Base-by-base conservation (phyloP, 75 land plant genomes). In the Chamaecyparis obtusa region DNA sequence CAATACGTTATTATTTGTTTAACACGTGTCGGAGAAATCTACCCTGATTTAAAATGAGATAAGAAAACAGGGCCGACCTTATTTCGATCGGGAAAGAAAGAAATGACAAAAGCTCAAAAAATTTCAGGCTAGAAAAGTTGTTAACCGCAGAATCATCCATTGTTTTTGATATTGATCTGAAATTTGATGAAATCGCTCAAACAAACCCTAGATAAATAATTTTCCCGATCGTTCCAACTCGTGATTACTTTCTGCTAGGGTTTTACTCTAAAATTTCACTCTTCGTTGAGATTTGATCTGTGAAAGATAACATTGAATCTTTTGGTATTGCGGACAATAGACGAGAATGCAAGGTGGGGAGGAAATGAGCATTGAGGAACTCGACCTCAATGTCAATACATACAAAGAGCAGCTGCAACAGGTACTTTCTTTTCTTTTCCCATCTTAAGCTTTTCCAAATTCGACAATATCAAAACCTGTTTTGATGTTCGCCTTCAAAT, bases 401-500 rank as follows among this genome's bases (percentile, higher is more conserved):
- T 97, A 97, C 90, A 95, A 91, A 82, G 92, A 95, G 10, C 99
- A 97, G 89, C 97, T 95, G 54, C 91, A 87, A 13, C 93, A 97
- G 93, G 99, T 96, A 69, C 60, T 83, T 33, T 55, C 48, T n/a
- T 84, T 16, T 7, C 5, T 33, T 16, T 27, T 57, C 24, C 24
- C 24, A 21, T 64, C 24, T 64, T 64, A 21, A 24, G 69, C n/a
- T 24, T 64, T 64, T 64, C n/a, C 24, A 64, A 64, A 64, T 64
- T 64, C n/a, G 6, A 64, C 69, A 64, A 64, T 27, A 64, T 64
- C 27, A 21, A 64, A 64, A 21, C 27, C 5, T 57, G 21, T 19
- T 4, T 57, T 21, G 69, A 64, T 64, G 9, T 64, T 64, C 24
- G 27, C 69, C 27, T 5, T 64, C 8, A 2, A 24, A 24, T 21